These are phyloP conservation scores for Fomitopsis palustris DNA, from an alignment of 1,284 basidiomycete species.

Conservation along the genomic window DNA sequence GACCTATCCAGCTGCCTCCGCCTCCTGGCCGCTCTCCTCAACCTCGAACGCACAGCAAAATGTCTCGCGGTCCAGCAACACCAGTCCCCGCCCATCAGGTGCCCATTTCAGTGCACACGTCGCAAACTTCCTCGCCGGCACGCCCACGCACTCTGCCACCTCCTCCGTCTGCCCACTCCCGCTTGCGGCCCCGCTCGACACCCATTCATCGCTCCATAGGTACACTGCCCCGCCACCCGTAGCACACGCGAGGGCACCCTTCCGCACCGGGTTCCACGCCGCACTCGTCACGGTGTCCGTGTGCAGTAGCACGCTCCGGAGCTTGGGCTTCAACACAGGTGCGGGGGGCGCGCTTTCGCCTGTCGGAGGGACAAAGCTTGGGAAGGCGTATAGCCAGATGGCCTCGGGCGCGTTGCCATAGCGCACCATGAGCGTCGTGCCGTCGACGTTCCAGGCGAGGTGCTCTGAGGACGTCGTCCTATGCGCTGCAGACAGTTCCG, in stretches of 20 bases:
- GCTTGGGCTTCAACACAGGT: slow-evolving; percentile 41
- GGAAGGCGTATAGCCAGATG: slow-evolving; percentile 34
- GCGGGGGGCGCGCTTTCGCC: slow-evolving; percentile 1
- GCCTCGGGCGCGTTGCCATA: slow-evolving; percentile 61
- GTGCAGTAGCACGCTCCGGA: slow-evolving; percentile 68
- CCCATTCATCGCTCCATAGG: slow-evolving; percentile 82
- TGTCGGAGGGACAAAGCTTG: slow-evolving; percentile 11
- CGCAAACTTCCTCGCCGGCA: slow-evolving; percentile 71
- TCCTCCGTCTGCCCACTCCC: slow-evolving; percentile 44
- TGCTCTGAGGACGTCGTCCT: slow-evolving; percentile 44
- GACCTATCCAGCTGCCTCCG: neutral
- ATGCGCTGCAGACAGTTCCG: slow-evolving; percentile 1
- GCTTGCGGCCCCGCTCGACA: slow-evolving; percentile 44
- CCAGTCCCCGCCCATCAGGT: slow-evolving; percentile 78
- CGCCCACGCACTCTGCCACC: slow-evolving; percentile 78
- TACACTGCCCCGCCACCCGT: slow-evolving; percentile 64
- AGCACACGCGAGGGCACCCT: slow-evolving; percentile 69
- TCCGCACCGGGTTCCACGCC: slow-evolving; percentile 75
- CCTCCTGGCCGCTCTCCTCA: slow-evolving; percentile 40
- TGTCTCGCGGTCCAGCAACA: slow-evolving; percentile 66
- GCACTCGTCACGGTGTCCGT: slow-evolving; percentile 54
- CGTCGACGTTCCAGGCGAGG: slow-evolving; percentile 76
- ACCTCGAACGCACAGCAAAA: slow-evolving; percentile 87
- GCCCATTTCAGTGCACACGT: slow-evolving; percentile 69
- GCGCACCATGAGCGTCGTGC: slow-evolving; percentile 66